Evolutionary conservation across 179 eudicot genomes (phyloP).

Genomic region (Monotropa hypopitys): DNA sequence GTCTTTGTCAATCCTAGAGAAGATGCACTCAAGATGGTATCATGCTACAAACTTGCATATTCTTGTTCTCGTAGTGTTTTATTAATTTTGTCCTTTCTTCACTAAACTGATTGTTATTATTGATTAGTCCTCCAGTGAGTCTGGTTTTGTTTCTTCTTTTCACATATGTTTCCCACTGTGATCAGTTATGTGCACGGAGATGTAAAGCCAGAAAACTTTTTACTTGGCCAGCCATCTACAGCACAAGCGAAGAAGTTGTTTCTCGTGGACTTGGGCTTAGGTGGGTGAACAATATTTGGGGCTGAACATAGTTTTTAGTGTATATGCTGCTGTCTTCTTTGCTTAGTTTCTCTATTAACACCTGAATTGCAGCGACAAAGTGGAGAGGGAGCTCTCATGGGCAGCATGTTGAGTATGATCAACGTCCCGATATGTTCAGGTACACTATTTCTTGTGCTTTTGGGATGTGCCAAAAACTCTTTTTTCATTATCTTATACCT

Average conservation of each 20-base stretch:
- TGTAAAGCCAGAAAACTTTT: constrained; percentile 81
- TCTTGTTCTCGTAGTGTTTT: neutral
- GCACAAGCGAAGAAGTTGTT: constrained; percentile 70
- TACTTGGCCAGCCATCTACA: constrained; percentile 75
- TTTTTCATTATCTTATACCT: neutral
- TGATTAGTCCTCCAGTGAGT: neutral
- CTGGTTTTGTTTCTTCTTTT: neutral
- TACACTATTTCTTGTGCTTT: constrained; percentile 4
- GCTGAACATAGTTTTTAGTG: neutral
- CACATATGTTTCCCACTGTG: neutral
- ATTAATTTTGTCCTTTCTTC: neutral
- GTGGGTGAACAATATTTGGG: constrained; percentile 16
- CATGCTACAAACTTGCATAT: neutral
- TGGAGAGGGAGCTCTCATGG: constrained; percentile 64
- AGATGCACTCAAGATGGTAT: constrained; percentile 82
- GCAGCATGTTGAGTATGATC: constrained; percentile 75
- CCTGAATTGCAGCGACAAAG: constrained; percentile 56
- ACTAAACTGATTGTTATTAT: neutral
- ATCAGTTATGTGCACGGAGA: constrained; percentile 81
- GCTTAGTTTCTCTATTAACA: neutral
- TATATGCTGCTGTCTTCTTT: neutral
- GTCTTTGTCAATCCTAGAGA: constrained; percentile 71
- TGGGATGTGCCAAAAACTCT: neutral
- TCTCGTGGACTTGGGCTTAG: constrained; percentile 82
- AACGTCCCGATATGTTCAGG: constrained; percentile 94